These are phyloP conservation scores for Aureobasidium sp. DNA, from an alignment of 2,329 filamentous ascomycete species.

Conservation along the genomic window DNA sequence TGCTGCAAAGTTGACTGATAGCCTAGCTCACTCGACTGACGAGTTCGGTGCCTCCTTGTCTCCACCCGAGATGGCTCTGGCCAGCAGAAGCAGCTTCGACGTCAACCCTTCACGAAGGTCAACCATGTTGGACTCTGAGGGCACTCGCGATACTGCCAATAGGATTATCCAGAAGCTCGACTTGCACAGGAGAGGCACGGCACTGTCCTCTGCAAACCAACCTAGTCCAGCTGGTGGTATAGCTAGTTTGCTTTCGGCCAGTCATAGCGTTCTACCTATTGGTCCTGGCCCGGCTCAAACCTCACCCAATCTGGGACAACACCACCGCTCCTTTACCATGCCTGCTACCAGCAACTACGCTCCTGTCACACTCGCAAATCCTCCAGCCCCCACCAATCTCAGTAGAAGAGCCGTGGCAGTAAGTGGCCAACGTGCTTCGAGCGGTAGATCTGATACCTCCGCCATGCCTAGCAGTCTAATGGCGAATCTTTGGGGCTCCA, in stretches of 20 bases:
- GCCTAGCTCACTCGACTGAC: constrained; percentile 48
- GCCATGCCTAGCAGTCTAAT: constrained; percentile 78
- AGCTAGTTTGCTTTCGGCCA: constrained; percentile 77
- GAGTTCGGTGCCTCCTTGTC: constrained; percentile 50
- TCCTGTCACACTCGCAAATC: constrained; percentile 73
- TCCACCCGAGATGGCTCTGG: constrained; percentile 51
- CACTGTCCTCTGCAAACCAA: constrained; percentile 21
- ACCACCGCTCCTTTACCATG: constrained; percentile 34
- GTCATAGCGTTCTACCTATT: constrained; percentile 69
- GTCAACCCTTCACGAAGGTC: constrained; percentile 36
- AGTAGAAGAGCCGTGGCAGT: constrained; percentile 80
- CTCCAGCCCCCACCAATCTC: constrained; percentile 75
- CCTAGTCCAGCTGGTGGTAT: constrained; percentile 58
- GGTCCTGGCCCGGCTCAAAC: constrained; percentile 33
- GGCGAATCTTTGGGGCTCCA: constrained; percentile 90
- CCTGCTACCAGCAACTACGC: constrained; percentile 59
- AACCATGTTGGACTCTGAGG: constrained; percentile 56
- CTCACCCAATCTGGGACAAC: constrained; percentile 10
- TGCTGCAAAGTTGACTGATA: constrained; percentile 69
- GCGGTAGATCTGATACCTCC: constrained; percentile 52
- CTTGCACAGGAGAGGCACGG: constrained; percentile 63
- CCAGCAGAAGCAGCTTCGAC: constrained; percentile 66
- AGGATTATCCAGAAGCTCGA: constrained; percentile 92
- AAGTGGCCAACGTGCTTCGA: constrained; percentile 63
- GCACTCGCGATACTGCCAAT: constrained; percentile 70